Evolutionary conservation across 148 eudicot genomes (phyloP).

Genomic region (Vaccinium myrtillus): DNA sequence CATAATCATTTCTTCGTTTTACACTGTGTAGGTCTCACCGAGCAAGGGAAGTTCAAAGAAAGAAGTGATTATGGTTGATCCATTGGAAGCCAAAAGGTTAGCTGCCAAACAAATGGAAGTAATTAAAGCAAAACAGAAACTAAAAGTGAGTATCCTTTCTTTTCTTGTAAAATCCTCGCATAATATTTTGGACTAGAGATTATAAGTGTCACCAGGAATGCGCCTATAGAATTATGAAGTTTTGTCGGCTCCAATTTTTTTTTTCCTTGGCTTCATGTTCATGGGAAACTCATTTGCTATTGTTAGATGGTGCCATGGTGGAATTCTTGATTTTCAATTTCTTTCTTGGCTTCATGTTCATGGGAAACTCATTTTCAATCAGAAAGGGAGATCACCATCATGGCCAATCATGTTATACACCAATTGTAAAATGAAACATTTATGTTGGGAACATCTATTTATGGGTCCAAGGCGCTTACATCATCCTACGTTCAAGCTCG

Average conservation of each 20-base stretch:
- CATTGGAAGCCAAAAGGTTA: constrained; percentile 87
- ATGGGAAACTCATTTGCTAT: background rate
- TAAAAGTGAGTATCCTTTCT: constrained; percentile 42
- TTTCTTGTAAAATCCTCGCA: background rate
- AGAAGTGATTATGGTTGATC: constrained; percentile 86
- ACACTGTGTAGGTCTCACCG: constrained; percentile 43
- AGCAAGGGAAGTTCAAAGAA: constrained; percentile 37
- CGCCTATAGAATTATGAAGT: background rate
- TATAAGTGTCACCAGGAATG: background rate
- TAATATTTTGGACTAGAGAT: background rate
- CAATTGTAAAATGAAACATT: too few species aligned
- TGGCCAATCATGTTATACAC: background rate
- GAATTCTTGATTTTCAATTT: too few species aligned
- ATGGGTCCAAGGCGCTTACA: background rate
- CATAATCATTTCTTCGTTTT: background rate
- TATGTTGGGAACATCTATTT: background rate
- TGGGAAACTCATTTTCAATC: background rate
- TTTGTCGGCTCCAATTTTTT: background rate
- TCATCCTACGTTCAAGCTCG: background rate
- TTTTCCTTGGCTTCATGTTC: background rate
- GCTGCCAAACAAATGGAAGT: constrained; percentile 82
- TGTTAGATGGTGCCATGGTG: background rate
- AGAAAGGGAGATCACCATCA: background rate
- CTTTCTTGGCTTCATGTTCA: too few species aligned
- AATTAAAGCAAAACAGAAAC: constrained; percentile 61